Evolutionary conservation across 371 early-diverging fungal species (phyloP).

Genomic region (Circinella umbellata): DNA sequence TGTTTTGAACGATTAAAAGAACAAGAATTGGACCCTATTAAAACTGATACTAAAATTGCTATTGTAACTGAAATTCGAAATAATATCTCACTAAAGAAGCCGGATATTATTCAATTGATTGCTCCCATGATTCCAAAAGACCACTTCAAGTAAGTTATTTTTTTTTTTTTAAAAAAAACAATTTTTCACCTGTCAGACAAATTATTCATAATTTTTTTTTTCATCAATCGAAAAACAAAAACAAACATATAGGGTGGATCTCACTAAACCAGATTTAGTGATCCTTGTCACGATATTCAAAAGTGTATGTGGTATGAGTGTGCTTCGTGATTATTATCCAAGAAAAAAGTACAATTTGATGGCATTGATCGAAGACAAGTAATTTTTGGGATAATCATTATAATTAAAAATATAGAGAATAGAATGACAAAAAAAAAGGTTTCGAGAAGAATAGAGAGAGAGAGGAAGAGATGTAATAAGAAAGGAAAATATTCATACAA

Average conservation of each 20-base stretch:
- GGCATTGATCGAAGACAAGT: conserved; percentile 13
- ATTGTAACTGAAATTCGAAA: conserved; percentile 56
- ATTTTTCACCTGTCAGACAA: not conserved
- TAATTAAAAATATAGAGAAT: not conserved
- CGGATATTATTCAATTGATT: conserved; percentile 42
- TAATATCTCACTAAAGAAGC: conserved; percentile 43
- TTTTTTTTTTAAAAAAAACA: not conserved
- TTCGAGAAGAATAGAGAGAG: not conserved
- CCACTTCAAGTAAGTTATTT: conserved; percentile 32
- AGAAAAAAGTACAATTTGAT: conserved; percentile 53
- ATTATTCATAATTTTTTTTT: not conserved
- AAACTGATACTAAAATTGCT: conserved; percentile 36
- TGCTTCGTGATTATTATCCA: conserved; percentile 48
- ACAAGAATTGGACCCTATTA: conserved; percentile 23
- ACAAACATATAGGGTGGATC: conserved; percentile 35
- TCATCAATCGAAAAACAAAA: too few relatives aligned
- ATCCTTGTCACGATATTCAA: conserved; percentile 58
- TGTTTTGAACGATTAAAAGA: conserved; percentile 40
- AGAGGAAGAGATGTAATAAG: not conserved
- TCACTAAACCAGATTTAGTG: conserved; percentile 50
- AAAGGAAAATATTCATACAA: conserved; percentile 9
- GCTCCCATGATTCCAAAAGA: conserved; percentile 49
- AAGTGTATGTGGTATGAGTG: conserved; percentile 56
- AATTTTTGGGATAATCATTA: conserved; percentile 7
- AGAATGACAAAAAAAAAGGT: conserved; percentile 1